These are phyloP conservation scores for Aspergillus ochraceoroseus DNA, from an alignment of 2,329 filamentous ascomycete species.

Conservation along the genomic window DNA sequence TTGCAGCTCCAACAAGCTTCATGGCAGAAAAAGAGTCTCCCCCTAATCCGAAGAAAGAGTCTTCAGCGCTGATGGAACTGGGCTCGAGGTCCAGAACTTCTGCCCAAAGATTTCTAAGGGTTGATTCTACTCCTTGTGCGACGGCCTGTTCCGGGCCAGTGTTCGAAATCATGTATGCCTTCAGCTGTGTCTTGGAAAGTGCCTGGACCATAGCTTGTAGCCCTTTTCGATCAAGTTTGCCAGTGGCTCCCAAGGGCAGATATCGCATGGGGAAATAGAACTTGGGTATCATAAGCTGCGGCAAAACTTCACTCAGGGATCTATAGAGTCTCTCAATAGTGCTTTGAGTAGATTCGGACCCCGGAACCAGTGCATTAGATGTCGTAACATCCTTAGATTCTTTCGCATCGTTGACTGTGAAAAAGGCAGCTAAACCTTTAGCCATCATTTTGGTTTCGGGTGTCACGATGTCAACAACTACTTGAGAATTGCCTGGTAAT, in stretches of 20 bases:
- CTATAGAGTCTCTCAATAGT: conserved; percentile 25
- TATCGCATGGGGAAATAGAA: conserved; percentile 42
- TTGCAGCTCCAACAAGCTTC: conserved; percentile 43
- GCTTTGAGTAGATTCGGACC: conserved; percentile 23
- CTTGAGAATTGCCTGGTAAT: conserved; percentile 36
- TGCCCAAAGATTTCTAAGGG: conserved; percentile 39
- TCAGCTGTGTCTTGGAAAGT: conserved; percentile 33
- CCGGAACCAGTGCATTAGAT: conserved; percentile 23
- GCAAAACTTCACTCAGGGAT: conserved; percentile 29
- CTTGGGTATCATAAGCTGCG: conserved; percentile 44
- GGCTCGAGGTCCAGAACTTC: conserved; percentile 36
- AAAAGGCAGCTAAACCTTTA: conserved; percentile 35
- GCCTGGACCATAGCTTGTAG: conserved; percentile 37
- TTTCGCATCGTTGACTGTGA: conserved; percentile 25
- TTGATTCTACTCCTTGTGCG: conserved; percentile 26
- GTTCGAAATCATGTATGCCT: conserved; percentile 28
- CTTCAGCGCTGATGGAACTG: conserved; percentile 40
- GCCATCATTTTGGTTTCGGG: conserved; percentile 30
- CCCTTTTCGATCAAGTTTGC: conserved; percentile 41
- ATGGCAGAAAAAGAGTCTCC: conserved; percentile 48
- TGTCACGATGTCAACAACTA: conserved; percentile 43
- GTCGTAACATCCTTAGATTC: neutral
- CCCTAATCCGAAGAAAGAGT: conserved; percentile 46
- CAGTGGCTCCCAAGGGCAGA: conserved; percentile 43
- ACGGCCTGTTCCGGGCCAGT: conserved; percentile 22